phyloP scores from a whole-genome alignment of 2,329 filamentous ascomycete species.

The Fusarium gaditjirri region DNA sequence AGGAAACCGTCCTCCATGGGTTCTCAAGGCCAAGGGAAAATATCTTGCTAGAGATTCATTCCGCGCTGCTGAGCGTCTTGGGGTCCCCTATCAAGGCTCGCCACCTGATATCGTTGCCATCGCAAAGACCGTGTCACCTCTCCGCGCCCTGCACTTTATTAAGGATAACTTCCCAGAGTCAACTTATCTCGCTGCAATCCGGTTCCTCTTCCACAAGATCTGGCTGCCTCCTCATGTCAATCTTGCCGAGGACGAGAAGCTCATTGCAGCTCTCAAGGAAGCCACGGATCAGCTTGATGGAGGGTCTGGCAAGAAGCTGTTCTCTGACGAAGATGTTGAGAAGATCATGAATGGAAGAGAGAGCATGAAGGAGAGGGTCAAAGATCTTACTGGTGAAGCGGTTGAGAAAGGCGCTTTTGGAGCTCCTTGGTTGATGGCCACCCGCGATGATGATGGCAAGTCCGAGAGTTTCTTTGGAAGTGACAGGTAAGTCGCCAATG shows the following conservation, averaged over 20 bases:
- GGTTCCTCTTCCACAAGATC: slow-evolving; percentile 67
- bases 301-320: slow-evolving; percentile 50
- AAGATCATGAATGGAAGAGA: slow-evolving; percentile 65
- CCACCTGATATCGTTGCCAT: slow-evolving; percentile 58
- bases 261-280: slow-evolving; percentile 54
- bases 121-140: slow-evolving; percentile 62
- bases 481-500: slow-evolving; percentile 61
- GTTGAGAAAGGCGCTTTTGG: slow-evolving; percentile 77
- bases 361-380: slow-evolving; percentile 59
- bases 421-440: slow-evolving; percentile 79
- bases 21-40: slow-evolving; percentile 71
- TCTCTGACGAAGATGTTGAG: slow-evolving; percentile 62
- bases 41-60: slow-evolving; percentile 61
- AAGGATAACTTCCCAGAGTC: slow-evolving; percentile 64
- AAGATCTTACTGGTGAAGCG: slow-evolving; percentile 68
- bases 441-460: slow-evolving; percentile 65
- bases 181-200: slow-evolving; percentile 64
- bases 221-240: slow-evolving; percentile 70
- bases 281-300: slow-evolving; percentile 44
- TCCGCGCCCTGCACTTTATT: slow-evolving; percentile 74
- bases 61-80: slow-evolving; percentile 53
- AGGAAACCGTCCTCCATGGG: slow-evolving; percentile 83
- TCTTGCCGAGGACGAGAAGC: slow-evolving; percentile 66
- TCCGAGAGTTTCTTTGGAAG: slow-evolving; percentile 81
- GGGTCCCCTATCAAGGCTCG: slow-evolving; percentile 49